Evolutionary conservation across 148 eudicot genomes (phyloP).

Genomic region (Vaccinium vitisidaea): DNA sequence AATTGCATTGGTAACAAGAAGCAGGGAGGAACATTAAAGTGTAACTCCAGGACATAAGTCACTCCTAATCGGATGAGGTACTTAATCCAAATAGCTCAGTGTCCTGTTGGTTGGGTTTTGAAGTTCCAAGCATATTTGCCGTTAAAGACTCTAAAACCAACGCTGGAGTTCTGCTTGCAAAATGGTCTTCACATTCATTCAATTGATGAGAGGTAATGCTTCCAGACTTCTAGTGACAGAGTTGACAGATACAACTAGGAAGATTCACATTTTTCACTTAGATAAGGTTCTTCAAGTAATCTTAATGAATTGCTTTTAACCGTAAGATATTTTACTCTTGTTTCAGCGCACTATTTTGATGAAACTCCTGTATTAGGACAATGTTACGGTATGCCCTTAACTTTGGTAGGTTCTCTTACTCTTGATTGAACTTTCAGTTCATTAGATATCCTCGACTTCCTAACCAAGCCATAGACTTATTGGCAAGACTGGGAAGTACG

Average conservation of each 20-base stretch:
- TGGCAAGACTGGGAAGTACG: neutral
- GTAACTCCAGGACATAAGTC: conserved; percentile 62
- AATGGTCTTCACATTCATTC: conserved; percentile 85
- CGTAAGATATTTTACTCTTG: conserved; percentile 11
- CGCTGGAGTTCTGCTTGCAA: conserved; percentile 96
- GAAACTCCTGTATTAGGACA: conserved; percentile 92
- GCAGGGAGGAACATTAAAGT: conserved; percentile 73
- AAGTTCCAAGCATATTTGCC: neutral
- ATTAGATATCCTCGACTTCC: conserved; percentile 7
- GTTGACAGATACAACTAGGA: conserved; percentile 6
- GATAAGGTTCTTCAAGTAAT: neutral
- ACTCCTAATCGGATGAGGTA: conserved; percentile 93
- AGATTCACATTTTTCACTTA: neutral
- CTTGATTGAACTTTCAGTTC: neutral
- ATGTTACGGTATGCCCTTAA: conserved; percentile 70
- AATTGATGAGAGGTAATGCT: conserved; percentile 86
- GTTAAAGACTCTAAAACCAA: conserved; percentile 3
- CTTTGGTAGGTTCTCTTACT: neutral
- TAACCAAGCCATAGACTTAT: neutral
- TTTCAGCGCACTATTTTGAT: conserved; percentile 92
- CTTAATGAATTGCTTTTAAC: neutral
- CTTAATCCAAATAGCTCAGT: conserved; percentile 6
- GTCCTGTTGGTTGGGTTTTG: neutral
- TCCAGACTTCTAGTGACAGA: neutral
- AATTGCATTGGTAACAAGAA: conserved; percentile 75